Evolutionary conservation across 192 early-diverging fungal genomes (phyloP), one percentile per base, ranked within the genome.

Genomic region (Rhizoclosmatium sp.): DNA sequence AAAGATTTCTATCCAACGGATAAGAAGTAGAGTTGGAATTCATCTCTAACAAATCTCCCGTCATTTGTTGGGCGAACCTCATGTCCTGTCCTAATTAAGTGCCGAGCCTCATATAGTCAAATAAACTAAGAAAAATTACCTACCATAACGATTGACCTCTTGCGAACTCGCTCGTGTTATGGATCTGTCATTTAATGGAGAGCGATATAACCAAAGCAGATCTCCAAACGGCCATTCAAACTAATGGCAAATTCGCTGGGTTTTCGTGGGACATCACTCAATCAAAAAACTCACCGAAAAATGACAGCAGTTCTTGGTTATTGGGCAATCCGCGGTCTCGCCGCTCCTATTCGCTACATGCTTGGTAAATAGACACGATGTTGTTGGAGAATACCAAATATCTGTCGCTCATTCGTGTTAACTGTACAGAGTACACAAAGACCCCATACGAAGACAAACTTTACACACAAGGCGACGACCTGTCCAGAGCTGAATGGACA

Each of bases 381-480:
- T 58, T n/a, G 10, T 58, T 58, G 54, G 10, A 14, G 16, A 59
- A 21, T 59, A 21, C 56, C 21, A 21, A 59, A 2, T 1, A 10
- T n/a, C n/a, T 1, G 3, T 2, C 0, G 21, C 1, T 1, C 14
- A 59, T 21, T n/a, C 56, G 21, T 3, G 21, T 31, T 31, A 31
- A 31, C 31, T 31, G 31, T 31, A 0, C 31, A 31, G 62, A 65
- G 62, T 65, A 65, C 62, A 65, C 62, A 16, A 65, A 65, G n/a
- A 65, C 62, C 10, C 62, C 62, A 10, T 65, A 65, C 62, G 62
- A 65, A 40, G 62, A 65, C 9, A 65, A 65, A 10, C 62, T 31
- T 2, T 65, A 65, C 62, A 10, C 3, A 39, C 62, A 65, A 10
- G 62, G 62, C 19, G 62, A 65, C 62, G 62, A 65, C 19, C 39